Conservation (phyloP, 2,329 filamentous ascomycete species). For the Sporothrix pallida region DNA sequence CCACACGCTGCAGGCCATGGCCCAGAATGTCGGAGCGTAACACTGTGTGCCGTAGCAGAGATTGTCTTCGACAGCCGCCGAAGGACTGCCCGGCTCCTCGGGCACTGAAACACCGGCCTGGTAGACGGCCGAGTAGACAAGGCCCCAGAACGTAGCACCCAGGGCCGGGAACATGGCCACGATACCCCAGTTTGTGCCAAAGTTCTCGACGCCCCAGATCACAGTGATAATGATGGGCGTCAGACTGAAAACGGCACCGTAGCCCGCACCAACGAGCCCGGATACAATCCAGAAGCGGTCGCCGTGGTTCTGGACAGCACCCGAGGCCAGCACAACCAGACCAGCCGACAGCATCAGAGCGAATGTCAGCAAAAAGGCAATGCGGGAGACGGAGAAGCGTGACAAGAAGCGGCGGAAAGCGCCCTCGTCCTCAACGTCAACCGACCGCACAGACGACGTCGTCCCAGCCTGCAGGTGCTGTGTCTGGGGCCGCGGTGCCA, state of each 20-base stretch:
- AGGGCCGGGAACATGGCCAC: conserved; percentile 88
- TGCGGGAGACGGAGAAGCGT: conserved; percentile 71
- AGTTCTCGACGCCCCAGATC: conserved; percentile 98
- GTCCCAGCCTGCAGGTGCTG: conserved; percentile 59
- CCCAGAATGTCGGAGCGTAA: conserved; percentile 84
- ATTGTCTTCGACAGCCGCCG: conserved; percentile 51
- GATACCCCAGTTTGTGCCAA: conserved; percentile 97
- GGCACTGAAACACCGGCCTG: conserved; percentile 64
- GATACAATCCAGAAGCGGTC: conserved; percentile 87
- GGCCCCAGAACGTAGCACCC: conserved; percentile 87
- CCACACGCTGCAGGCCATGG: conserved; percentile 81
- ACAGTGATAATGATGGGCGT: conserved; percentile 93
- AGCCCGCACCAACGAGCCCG: conserved; percentile 83
- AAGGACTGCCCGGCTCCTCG: conserved; percentile 42
- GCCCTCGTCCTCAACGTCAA: conserved; percentile 12
- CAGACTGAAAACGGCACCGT: conserved; percentile 88
- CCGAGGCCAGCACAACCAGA: conserved; percentile 77
- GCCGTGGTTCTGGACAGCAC: conserved; percentile 73
- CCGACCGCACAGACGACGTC: conserved; percentile 34
- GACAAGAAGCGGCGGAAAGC: not conserved
- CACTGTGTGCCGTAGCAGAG: conserved; percentile 84
- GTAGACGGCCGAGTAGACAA: conserved; percentile 85
- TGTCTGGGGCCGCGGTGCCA: conserved; percentile 72
- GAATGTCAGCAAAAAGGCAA: conserved; percentile 78
- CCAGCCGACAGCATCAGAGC: conserved; percentile 75